A percentile compares a stretch with the other conserved stretches of the same genome.
These are phyloP conservation scores for Kwoniella heveanensis DNA, from an alignment of 768 basidiomycete genomes.

Conservation along the genomic window DNA sequence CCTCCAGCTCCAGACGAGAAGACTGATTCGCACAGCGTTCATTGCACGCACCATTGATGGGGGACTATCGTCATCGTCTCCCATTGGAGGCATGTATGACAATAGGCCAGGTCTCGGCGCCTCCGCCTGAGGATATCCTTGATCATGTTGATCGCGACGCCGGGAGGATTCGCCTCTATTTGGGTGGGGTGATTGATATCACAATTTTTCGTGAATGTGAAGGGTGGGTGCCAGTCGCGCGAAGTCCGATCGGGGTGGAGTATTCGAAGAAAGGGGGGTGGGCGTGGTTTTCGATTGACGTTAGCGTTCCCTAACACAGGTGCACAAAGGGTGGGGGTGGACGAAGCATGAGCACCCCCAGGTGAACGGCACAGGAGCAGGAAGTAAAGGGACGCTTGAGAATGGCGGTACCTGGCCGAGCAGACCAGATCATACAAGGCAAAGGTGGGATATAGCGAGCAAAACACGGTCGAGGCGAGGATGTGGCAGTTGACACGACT, in stretches of 20 bases:
- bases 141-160: not conserved
- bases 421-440: constrained; percentile 2
- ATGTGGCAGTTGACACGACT: too few relatives aligned
- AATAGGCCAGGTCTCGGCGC: constrained; percentile 5
- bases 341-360: too few relatives aligned
- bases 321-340: too few relatives aligned
- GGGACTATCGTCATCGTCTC: constrained; percentile 13
- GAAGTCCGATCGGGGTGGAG: not conserved
- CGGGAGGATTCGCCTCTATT: not conserved
- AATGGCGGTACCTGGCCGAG: constrained; percentile 14
- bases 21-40: too few relatives aligned
- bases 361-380: too few relatives aligned
- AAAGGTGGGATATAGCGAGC: not conserved
- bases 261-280: not conserved
- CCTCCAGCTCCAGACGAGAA: too few relatives aligned
- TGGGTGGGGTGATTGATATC: too few relatives aligned
- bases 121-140: not conserved
- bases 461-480: too few relatives aligned
- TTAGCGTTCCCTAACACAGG: too few relatives aligned
- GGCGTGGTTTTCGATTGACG: too few relatives aligned
- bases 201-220: not conserved
- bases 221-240: not conserved
- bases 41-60: constrained; percentile 13
- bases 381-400: not conserved
- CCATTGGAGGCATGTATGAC: constrained; percentile 12